phyloP scores from a whole-genome alignment of 345 rosid genomes.

The Acer yangbiense region DNA sequence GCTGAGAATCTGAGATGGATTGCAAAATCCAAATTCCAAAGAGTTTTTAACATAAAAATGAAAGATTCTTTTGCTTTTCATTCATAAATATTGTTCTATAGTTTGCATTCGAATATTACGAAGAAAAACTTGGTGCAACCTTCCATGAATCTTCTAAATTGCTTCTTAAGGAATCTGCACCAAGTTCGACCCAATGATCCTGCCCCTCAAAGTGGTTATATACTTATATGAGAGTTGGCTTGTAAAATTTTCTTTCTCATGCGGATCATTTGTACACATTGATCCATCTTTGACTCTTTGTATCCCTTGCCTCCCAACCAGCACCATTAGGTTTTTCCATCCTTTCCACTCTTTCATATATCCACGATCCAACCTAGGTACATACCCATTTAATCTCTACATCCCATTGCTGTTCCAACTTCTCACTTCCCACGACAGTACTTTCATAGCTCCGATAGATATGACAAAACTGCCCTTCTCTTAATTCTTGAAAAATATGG shows the following conservation, averaged over 20 bases:
- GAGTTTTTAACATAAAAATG: neutral
- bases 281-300: neutral
- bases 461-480: neutral
- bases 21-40: neutral
- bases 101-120: neutral
- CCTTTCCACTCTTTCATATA: neutral
- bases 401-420: neutral
- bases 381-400: neutral
- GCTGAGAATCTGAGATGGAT: neutral
- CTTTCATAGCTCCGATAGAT: neutral
- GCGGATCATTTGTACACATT: neutral
- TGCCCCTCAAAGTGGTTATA: neutral
- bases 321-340: neutral
- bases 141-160: neutral
- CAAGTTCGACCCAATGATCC: neutral
- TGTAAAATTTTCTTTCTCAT: neutral
- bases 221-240: slow-evolving; percentile 12
- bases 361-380: neutral
- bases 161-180: neutral
- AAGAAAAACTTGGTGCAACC: neutral
- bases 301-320: neutral
- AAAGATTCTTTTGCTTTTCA: neutral
- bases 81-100: neutral
- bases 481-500: neutral
- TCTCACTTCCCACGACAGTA: neutral